Base-by-base conservation (phyloP, 2,329 filamentous ascomycete species). In the Diaporthe sp. region DNA sequence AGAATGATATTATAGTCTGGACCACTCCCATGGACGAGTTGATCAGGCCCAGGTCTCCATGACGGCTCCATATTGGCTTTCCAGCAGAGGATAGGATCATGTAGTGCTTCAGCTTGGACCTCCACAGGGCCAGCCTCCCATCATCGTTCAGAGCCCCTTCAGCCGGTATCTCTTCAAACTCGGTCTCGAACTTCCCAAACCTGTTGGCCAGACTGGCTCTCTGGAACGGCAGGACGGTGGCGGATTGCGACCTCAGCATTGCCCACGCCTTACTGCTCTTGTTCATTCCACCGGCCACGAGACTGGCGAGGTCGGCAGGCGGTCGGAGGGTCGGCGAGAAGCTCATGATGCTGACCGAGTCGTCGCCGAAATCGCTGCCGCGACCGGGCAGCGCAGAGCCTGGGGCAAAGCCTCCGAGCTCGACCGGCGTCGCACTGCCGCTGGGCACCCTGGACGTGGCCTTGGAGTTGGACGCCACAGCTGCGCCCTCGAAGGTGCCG, bases 1-100 rank as follows among this genome's bases (percentile, higher is more conserved):
- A 98, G 82, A 98, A 98, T 1, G 97, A 98, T 77, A 99, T 98
- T 79, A 99, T 96, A 58, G 97, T 99, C 83, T 98, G 97, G 2
- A 98, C 93, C 25, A 99, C 93, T 55, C 97, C 97, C 82, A 98
- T 96, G 80, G 97, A 98, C 69, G 94, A 94, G 80, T 97, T 98
- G 82, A 98, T 95, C 58, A 98, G 87, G 73, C 93, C 92, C 78
- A 98, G 90, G 79, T 98, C 95, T 55, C 97, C 97, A 82, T 99
- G 96, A 67, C 97, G 91, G 81, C 95, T 98, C 88, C 96, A 99
- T 67, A 99, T 97, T 15, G 97, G 97, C 83, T 99, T 99, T 28
- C 97, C 97, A 13, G 97, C 96, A 19, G 95, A 96, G 3, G 97
- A 98, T 1, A 99, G 87, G 80, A 99, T 98, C 85, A 99, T 92